phyloP scores from a whole-genome alignment of 176 grass and related monocot genomes.

The Musa itinerans region DNA sequence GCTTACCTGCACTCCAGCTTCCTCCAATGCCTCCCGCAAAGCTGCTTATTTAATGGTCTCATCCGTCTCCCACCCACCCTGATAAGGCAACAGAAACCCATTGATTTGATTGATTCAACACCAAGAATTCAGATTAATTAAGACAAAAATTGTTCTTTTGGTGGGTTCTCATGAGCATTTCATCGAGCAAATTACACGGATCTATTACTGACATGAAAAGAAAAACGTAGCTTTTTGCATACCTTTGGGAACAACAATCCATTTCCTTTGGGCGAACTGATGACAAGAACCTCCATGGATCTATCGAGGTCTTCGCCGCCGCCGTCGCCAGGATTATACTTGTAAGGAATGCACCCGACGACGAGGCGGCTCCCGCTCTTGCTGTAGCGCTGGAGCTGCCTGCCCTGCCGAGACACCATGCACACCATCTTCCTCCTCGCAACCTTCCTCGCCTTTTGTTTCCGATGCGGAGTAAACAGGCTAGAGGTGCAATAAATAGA shows the following conservation, averaged over 20 bases:
- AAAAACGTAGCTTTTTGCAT: neutral
- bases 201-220: no score
- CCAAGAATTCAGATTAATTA: no score
- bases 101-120: no score
- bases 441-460: no score
- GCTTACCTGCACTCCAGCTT: conserved; percentile 41
- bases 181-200: no score
- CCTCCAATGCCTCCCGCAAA: conserved; percentile 38
- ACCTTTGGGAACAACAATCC: conserved; percentile 51
- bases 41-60: conserved; percentile 40
- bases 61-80: conserved; percentile 51
- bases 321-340: conserved; percentile 7
- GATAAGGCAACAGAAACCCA: neutral
- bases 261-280: conserved; percentile 42
- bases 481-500: no score
- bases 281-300: conserved; percentile 39
- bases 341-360: conserved; percentile 47
- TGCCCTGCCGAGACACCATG: no score
- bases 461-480: no score
- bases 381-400: conserved; percentile 33
- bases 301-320: conserved; percentile 25
- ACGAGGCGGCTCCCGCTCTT: conserved; percentile 30
- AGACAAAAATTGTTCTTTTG: no score
- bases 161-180: no score
- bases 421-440: no score